Evolutionary conservation across 495 filamentous ascomycete genomes (phyloP).

Genomic region (Mycothermus thermophilus): DNA sequence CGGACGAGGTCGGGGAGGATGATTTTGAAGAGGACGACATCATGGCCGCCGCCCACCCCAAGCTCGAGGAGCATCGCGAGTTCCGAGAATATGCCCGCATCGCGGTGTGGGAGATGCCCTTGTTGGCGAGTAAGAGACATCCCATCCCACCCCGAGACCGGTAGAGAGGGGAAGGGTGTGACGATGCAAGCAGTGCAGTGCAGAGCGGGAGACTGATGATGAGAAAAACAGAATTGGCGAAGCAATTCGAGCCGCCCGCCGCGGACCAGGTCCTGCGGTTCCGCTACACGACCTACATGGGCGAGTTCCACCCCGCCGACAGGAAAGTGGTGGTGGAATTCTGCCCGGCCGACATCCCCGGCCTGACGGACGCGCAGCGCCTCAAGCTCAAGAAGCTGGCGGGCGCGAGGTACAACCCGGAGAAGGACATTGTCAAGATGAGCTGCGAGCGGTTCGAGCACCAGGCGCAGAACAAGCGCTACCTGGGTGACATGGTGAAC

Average conservation of each 20-base stretch:
- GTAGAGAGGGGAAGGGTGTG: too few species aligned
- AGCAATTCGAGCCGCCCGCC: constrained; percentile 62
- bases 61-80: constrained; percentile 83
- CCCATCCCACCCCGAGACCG: too few species aligned
- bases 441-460: constrained; percentile 78
- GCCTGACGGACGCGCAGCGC: constrained; percentile 49
- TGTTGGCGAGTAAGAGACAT: constrained; percentile 57
- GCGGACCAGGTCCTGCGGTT: constrained; percentile 62
- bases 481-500: constrained; percentile 65
- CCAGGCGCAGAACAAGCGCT: constrained; percentile 90
- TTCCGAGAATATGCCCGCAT: constrained; percentile 76
- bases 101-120: constrained; percentile 91
- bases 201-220: too few species aligned
- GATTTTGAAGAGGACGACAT: constrained; percentile 62
- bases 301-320: constrained; percentile 81
- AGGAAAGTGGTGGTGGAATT: constrained; percentile 91
- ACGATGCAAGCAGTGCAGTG: too few species aligned
- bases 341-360: constrained; percentile 46
- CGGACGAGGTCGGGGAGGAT: constrained; percentile 27
- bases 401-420: constrained; percentile 81
- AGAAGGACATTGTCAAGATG: constrained; percentile 74
- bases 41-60: constrained; percentile 60
- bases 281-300: constrained; percentile 94
- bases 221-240: constrained; percentile 56
- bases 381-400: constrained; percentile 76